Percentiles rank a stretch among this genome's conserved stretches.
phyloP scores from a whole-genome alignment of 805 yeast species.

The Myxozyma vanderwaltii region DNA sequence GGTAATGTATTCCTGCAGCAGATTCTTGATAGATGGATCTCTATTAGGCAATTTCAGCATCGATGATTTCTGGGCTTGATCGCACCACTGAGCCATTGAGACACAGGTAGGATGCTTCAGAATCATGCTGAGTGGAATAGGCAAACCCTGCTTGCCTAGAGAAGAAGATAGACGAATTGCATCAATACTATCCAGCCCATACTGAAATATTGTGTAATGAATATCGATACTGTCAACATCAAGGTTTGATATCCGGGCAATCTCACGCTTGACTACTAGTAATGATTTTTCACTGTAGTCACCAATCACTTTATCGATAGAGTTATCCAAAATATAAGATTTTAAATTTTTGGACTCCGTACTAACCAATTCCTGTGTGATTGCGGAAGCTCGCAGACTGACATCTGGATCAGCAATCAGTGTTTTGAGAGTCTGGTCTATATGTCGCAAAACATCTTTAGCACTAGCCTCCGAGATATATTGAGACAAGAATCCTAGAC shows the following conservation, averaged over 20 bases:
- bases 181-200: conserved; percentile 37
- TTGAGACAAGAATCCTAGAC: conserved; percentile 9
- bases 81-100: conserved; percentile 11
- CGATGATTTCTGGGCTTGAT: no score
- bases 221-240: background rate
- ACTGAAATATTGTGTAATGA: conserved; percentile 24
- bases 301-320: background rate
- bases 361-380: no score
- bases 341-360: background rate
- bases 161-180: conserved; percentile 32
- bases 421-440: background rate
- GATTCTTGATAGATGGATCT: background rate
- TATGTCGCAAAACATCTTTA: background rate
- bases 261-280: background rate
- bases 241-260: conserved; percentile 15
- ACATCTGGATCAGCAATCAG: background rate
- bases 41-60: background rate
- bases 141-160: conserved; percentile 8
- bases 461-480: conserved; percentile 4
- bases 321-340: background rate
- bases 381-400: background rate
- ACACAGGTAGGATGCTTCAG: conserved; percentile 23
- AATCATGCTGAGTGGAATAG: conserved; percentile 19
- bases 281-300: background rate
- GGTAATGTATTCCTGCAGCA: background rate